These are phyloP conservation scores for Lepiota venenata DNA, from an alignment of 768 basidiomycete genomes.

Conservation along the genomic window DNA sequence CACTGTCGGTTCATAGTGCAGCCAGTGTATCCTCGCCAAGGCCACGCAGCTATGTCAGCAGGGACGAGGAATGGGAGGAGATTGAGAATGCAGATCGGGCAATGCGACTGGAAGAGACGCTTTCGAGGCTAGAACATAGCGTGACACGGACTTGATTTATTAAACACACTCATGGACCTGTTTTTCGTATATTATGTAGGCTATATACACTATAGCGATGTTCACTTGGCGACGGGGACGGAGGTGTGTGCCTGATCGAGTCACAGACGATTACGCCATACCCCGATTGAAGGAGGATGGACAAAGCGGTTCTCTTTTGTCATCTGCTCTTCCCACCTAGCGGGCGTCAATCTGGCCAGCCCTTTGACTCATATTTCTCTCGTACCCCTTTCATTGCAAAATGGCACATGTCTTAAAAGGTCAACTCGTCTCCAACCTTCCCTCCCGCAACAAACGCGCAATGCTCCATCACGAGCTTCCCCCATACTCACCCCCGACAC, in stretches of 20 bases:
- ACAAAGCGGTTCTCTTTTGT: no score
- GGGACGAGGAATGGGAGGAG: slow-evolving; percentile 56
- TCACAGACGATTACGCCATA: background rate
- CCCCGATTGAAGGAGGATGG: background rate
- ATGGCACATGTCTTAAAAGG: no score
- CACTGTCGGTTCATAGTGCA: slow-evolving; percentile 31
- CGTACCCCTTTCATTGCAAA: no score
- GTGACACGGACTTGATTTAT: background rate
- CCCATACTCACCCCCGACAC: slow-evolving; percentile 49
- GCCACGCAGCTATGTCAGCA: slow-evolving; percentile 53
- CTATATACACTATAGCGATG: no score
- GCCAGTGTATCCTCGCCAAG: slow-evolving; percentile 26
- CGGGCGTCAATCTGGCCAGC: no score
- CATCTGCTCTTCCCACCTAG: no score
- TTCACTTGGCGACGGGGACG: background rate
- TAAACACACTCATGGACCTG: no score
- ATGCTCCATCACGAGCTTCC: slow-evolving; percentile 31
- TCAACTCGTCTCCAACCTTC: no score
- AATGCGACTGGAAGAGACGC: slow-evolving; percentile 50
- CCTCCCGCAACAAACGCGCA: background rate
- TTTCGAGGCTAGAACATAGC: slow-evolving; percentile 41
- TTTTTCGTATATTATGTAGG: no score
- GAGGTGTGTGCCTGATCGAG: slow-evolving; percentile 1
- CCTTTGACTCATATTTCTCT: no score
- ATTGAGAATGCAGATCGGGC: slow-evolving; percentile 52